Conservation (phyloP, 495 filamentous ascomycete species). For the Aspergillus funiculosus region DNA sequence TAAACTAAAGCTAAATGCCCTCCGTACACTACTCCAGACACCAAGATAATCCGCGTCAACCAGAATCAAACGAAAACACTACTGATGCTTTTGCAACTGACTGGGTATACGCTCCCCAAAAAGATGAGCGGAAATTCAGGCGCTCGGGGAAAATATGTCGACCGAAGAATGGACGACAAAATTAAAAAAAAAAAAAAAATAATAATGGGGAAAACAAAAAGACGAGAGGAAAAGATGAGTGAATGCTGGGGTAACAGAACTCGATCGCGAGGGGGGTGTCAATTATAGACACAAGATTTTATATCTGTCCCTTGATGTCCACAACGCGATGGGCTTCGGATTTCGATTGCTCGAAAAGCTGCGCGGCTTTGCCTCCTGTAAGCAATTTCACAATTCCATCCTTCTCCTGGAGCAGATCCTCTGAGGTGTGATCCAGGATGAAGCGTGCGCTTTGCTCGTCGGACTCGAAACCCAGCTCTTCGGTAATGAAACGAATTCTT, state of each 20-base stretch:
- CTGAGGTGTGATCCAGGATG: constrained; percentile 68
- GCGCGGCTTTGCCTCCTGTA: constrained; percentile 61
- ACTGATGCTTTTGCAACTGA: constrained; percentile 13
- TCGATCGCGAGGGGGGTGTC: constrained; percentile 9
- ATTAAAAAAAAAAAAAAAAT: neutral
- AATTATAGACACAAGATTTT: constrained; percentile 20
- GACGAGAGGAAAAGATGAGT: neutral
- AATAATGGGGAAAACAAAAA: neutral
- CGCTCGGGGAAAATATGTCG: neutral
- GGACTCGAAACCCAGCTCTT: constrained; percentile 92
- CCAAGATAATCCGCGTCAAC: neutral
- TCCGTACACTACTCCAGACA: neutral
- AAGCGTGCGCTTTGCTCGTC: constrained; percentile 88
- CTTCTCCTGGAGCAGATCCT: constrained; percentile 72
- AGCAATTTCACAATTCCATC: constrained; percentile 66
- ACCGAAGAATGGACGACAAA: neutral
- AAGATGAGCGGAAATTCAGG: neutral
- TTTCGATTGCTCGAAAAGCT: constrained; percentile 67
- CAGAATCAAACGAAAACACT: constrained; percentile 1
- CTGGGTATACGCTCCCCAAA: constrained; percentile 16
- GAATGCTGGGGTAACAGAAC: constrained; percentile 6
- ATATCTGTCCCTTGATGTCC: constrained; percentile 97
- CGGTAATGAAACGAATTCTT: constrained; percentile 82
- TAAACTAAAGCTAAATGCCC: too few species aligned
- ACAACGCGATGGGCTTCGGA: constrained; percentile 70